A percentile compares a stretch with the other conserved stretches of the same genome.
These are phyloP conservation scores for Crassisporium funariophilum DNA, from an alignment of 768 basidiomycete species.

Conservation along the genomic window DNA sequence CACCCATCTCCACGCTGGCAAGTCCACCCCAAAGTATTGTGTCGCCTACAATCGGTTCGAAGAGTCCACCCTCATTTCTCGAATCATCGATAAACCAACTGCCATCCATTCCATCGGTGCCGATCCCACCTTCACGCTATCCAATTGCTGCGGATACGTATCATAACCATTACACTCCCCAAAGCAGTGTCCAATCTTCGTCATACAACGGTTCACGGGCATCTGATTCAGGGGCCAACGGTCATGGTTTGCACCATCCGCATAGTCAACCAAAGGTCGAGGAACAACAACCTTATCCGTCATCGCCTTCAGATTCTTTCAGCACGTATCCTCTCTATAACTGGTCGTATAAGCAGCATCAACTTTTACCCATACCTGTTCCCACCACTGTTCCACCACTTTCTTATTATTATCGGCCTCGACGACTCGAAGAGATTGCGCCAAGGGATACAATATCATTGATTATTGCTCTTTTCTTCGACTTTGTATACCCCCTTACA, in stretches of 20 bases:
- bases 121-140: conserved; percentile 68
- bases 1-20: conserved; percentile 48
- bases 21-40: conserved; percentile 52
- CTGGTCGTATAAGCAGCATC: conserved; percentile 73
- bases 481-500: conserved; percentile 90
- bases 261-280: conserved; percentile 46
- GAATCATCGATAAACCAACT: conserved; percentile 50
- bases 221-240: conserved; percentile 37
- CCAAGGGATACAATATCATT: conserved; percentile 79
- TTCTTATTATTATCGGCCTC: conserved; percentile 72
- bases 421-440: conserved; percentile 79
- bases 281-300: conserved; percentile 40
- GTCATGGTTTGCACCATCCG: conserved; percentile 29
- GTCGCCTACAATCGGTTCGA: conserved; percentile 46
- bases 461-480: conserved; percentile 88
- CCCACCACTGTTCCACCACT: conserved; percentile 60
- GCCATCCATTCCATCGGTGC: conserved; percentile 40
- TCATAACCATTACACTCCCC: conserved; percentile 54
- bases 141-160: conserved; percentile 71
- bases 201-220: conserved; percentile 42
- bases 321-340: conserved; percentile 68
- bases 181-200: conserved; percentile 37
- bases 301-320: conserved; percentile 53
- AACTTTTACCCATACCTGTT: conserved; percentile 43
- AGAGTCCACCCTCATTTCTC: conserved; percentile 52